Percentiles rank a stretch among this genome's conserved stretches.
Conservation (phyloP, 2,329 filamentous ascomycete genomes). For the Penicillium sp. region DNA sequence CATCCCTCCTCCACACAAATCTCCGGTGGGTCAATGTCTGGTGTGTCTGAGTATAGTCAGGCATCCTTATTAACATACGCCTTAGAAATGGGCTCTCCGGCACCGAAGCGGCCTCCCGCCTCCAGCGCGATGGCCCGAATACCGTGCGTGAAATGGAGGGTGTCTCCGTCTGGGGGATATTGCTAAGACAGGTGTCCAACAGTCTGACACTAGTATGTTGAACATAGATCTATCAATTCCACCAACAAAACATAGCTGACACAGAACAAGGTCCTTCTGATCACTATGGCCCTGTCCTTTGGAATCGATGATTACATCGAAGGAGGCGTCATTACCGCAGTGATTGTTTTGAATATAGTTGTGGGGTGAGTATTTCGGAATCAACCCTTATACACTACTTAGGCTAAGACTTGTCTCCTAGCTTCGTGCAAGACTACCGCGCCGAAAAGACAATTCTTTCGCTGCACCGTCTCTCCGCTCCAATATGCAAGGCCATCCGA, state of each 20-base stretch:
- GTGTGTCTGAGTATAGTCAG: not conserved
- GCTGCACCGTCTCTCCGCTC: slow-evolving; percentile 54
- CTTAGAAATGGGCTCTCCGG: slow-evolving; percentile 59
- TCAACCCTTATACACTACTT: too few relatives aligned
- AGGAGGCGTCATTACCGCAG: slow-evolving; percentile 57
- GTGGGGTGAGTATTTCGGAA: slow-evolving; percentile 43
- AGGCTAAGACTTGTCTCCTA: slow-evolving; percentile 5
- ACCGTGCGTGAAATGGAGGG: slow-evolving; percentile 68
- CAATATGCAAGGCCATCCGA: slow-evolving; percentile 55
- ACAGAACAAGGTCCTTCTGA: slow-evolving; percentile 61
- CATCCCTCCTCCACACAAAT: slow-evolving; percentile 15
- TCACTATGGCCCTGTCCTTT: slow-evolving; percentile 66
- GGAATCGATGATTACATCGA: slow-evolving; percentile 58
- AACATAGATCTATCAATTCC: not conserved
- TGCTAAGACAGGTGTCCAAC: slow-evolving; percentile 74
- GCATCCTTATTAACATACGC: not conserved
- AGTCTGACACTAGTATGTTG: slow-evolving; percentile 64
- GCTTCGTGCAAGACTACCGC: slow-evolving; percentile 58
- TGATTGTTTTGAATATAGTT: slow-evolving; percentile 57
- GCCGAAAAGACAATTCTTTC: slow-evolving; percentile 61
- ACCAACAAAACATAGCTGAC: slow-evolving; percentile 8
- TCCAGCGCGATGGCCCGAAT: slow-evolving; percentile 66
- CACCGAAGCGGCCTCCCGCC: slow-evolving; percentile 62
- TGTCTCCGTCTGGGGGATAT: slow-evolving; percentile 70
- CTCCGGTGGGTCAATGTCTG: slow-evolving; percentile 13